Evolutionary conservation across 2,329 filamentous ascomycete species (phyloP), one percentile per base, ranked within the genome.

Genomic region (Fusarium veterinarium): DNA sequence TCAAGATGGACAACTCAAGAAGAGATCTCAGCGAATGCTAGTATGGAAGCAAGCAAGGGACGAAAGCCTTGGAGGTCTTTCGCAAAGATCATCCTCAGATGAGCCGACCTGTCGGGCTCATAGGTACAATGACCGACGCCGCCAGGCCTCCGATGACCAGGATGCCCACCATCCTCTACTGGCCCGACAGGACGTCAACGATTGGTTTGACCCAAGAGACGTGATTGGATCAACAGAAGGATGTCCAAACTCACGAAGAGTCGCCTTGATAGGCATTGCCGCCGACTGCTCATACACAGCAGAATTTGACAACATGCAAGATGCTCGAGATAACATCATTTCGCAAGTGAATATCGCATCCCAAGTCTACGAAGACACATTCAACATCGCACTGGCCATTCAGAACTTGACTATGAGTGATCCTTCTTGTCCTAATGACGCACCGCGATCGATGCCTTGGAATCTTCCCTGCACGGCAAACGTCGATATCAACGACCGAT

Each of bases 261-360:
- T 97, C 35, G 95, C 95, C 2, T 86, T 97, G 45, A 88, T 98
- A n/a, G 95, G 95, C n/a, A 89, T 97, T 28, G 94, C 94, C 8
- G 94, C 93, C 1, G 95, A 98, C 80, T 98, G 95, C 83, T 91
- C 90, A 10, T 97, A 97, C 78, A 93, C 91, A 9, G 85, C 84
- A 3, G 85, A 86, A 10, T 95, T 97, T 80, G 86, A 88, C 58
- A 87, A 86, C 16, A 87, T 88, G 45, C 84, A 89, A 48, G 85
- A 88, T 20, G 89, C 90, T 8, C 87, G 90, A 55, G 78, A 87
- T 57, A 94, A 95, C 80, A 87, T 97, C 67, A 92, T 97, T 75
- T 86, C 85, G n/a, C 87, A 92, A 78, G 91, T 98, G 78, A 97
- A 95, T 81, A 86, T 90, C n/a, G 95, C 95, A 2, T 97, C 94